Percentiles rank a stretch among this genome's conserved stretches.
These are phyloP conservation scores for Fusarium nurragi DNA, from an alignment of 2,329 filamentous ascomycete species.

Conservation along the genomic window DNA sequence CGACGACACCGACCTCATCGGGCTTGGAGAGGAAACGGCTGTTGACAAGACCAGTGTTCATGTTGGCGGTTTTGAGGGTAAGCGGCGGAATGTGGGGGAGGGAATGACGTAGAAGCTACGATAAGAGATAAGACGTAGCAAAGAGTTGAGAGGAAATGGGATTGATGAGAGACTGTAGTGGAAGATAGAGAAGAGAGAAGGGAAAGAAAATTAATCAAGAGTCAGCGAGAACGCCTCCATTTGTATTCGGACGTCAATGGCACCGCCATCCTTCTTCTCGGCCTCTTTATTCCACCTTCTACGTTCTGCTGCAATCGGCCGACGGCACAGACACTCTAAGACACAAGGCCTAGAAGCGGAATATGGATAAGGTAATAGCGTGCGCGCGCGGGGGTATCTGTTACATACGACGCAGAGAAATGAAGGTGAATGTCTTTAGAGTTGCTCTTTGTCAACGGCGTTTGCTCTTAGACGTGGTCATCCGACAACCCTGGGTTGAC, in stretches of 20 bases:
- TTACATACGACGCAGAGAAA: slow-evolving; percentile 7
- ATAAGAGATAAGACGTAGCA: slow-evolving; percentile 23
- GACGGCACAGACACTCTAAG: slow-evolving; percentile 29
- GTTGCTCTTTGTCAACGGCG: slow-evolving; percentile 30
- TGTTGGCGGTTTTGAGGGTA: slow-evolving; percentile 43
- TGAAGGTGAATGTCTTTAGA: neutral
- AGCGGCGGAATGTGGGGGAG: slow-evolving; percentile 34
- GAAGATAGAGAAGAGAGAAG: slow-evolving; percentile 1
- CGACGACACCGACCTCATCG: slow-evolving; percentile 87
- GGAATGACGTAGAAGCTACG: slow-evolving; percentile 39
- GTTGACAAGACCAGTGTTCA: slow-evolving; percentile 64
- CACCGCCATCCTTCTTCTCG: slow-evolving; percentile 28
- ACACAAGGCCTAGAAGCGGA: slow-evolving; percentile 24
- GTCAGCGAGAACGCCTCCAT: slow-evolving; percentile 24
- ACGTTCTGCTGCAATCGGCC: slow-evolving; percentile 41
- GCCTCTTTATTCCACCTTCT: slow-evolving; percentile 6
- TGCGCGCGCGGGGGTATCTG: slow-evolving; percentile 34
- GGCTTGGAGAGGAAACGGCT: slow-evolving; percentile 82
- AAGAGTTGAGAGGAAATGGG: neutral
- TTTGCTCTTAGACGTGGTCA: slow-evolving; percentile 25
- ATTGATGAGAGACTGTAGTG: neutral
- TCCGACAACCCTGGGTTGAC: slow-evolving; percentile 16
- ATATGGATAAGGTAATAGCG: slow-evolving; percentile 42
- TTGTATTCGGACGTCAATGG: slow-evolving; percentile 34
- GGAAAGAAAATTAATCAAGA: neutral